Conservation (phyloP, 805 yeast genomes). For the Hanseniaspora mollemarum region DNA sequence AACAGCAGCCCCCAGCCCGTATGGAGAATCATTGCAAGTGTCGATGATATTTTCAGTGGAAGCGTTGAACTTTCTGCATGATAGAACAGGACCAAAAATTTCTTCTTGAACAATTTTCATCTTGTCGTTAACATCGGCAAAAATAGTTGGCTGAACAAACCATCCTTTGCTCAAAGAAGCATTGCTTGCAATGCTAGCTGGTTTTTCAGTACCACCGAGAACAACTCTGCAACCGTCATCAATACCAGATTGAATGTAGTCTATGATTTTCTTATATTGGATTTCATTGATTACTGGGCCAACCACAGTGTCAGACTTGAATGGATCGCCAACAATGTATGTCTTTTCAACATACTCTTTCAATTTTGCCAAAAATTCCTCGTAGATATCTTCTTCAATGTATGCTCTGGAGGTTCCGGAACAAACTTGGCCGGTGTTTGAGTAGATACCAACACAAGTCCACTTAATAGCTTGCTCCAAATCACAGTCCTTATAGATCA, state of each 20-base stretch:
- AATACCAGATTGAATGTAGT: conserved; percentile 37
- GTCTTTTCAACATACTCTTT: conserved; percentile 36
- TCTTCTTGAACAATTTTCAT: conserved; percentile 67
- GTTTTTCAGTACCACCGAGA: conserved; percentile 32
- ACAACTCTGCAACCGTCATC: conserved; percentile 40
- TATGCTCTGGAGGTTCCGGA: conserved; percentile 55
- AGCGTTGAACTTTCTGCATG: conserved; percentile 50
- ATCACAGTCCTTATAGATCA: conserved; percentile 54
- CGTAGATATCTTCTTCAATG: conserved; percentile 46
- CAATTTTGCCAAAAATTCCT: conserved; percentile 38
- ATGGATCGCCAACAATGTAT: conserved; percentile 48
- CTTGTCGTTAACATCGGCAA: conserved; percentile 53
- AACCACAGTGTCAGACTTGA: conserved; percentile 36
- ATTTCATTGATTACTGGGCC: conserved; percentile 53
- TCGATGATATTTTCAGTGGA: conserved; percentile 44
- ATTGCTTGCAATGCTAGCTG: conserved; percentile 27
- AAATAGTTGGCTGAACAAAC: conserved; percentile 65
- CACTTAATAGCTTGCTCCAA: conserved; percentile 55
- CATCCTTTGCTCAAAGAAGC: conserved; percentile 38
- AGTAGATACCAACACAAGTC: conserved; percentile 55
- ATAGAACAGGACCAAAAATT: conserved; percentile 79
- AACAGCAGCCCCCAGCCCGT: conserved; percentile 75
- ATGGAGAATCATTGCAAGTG: conserved; percentile 59
- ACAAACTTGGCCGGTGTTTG: conserved; percentile 58
- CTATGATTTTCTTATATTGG: conserved; percentile 43